Conservation (phyloP, 2,329 filamentous ascomycete species). For the Verticillium klebahnii region DNA sequence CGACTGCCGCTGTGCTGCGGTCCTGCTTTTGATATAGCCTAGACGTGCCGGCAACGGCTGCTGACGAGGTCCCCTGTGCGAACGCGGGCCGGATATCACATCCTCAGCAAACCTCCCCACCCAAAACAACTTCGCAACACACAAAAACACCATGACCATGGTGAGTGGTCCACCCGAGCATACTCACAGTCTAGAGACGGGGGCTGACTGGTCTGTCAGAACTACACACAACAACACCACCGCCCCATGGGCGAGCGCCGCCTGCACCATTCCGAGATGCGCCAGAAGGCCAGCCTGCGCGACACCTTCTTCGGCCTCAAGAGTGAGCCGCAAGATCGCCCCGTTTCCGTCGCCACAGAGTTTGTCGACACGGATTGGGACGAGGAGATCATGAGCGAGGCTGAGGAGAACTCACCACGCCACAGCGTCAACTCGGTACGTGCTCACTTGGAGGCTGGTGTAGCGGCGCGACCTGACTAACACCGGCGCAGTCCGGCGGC, state of each 20-base stretch:
- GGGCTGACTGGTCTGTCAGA: constrained; percentile 19
- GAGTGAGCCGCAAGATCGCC: constrained; percentile 47
- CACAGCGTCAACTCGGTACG: constrained; percentile 69
- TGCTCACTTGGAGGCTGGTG: constrained; percentile 9
- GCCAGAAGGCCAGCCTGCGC: constrained; percentile 42
- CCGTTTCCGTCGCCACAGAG: constrained; percentile 68
- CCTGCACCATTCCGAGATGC: constrained; percentile 43
- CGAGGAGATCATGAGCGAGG: constrained; percentile 54
- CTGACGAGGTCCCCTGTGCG: constrained; percentile 3
- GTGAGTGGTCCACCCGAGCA: constrained; percentile 18
- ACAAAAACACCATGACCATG: constrained; percentile 20
- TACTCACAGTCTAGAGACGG: neutral
- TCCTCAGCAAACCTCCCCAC: neutral
- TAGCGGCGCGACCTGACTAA: constrained; percentile 8
- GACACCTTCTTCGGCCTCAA: constrained; percentile 60
- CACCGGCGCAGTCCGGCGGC: constrained; percentile 25
- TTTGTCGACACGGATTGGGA: constrained; percentile 73
- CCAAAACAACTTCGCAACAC: constrained; percentile 5
- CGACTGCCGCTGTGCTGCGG: neutral
- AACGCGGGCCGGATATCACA: neutral
- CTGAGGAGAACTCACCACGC: constrained; percentile 63
- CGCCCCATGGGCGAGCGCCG: constrained; percentile 25
- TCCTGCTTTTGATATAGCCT: neutral
- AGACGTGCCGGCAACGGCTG: constrained; percentile 3
- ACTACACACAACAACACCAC: constrained; percentile 28